phyloP scores from a whole-genome alignment of 2,329 filamentous ascomycete genomes.

The Colletotrichum filicis region DNA sequence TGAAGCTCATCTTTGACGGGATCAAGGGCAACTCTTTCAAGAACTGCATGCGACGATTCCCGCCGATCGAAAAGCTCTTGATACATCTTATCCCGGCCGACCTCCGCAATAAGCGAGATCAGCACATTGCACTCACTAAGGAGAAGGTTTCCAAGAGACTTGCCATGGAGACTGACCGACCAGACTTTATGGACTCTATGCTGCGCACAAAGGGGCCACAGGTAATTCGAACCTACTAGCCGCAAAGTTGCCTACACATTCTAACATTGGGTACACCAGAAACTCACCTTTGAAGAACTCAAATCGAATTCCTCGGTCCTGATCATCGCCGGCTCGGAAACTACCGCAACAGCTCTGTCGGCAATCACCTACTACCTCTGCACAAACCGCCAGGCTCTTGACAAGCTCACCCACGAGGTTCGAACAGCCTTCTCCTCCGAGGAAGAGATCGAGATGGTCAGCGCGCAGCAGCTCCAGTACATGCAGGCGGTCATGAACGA shows the following conservation, averaged over 20 bases:
- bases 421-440: slow-evolving; percentile 44
- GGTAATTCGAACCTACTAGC: not conserved
- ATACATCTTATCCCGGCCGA: not conserved
- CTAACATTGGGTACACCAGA: not conserved
- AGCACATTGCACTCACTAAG: not conserved
- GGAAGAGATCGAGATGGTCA: slow-evolving; percentile 45
- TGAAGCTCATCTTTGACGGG: slow-evolving; percentile 19
- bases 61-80: not conserved
- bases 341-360: slow-evolving; percentile 21
- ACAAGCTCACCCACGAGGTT: slow-evolving; percentile 47
- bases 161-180: not conserved
- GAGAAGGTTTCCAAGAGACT: slow-evolving; percentile 21
- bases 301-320: slow-evolving; percentile 15
- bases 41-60: not conserved
- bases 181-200: slow-evolving; percentile 28
- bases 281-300: slow-evolving; percentile 26
- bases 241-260: too few relatives aligned
- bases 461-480: slow-evolving; percentile 44
- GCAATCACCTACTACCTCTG: slow-evolving; percentile 10
- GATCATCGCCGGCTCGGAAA: slow-evolving; percentile 27
- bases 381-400: not conserved
- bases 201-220: slow-evolving; percentile 12
- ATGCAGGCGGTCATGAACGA: slow-evolving; percentile 51
- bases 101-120: not conserved
- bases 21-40: slow-evolving; percentile 21